Conservation (phyloP, 495 filamentous ascomycete genomes). For the Chaetomium fimeti region DNA sequence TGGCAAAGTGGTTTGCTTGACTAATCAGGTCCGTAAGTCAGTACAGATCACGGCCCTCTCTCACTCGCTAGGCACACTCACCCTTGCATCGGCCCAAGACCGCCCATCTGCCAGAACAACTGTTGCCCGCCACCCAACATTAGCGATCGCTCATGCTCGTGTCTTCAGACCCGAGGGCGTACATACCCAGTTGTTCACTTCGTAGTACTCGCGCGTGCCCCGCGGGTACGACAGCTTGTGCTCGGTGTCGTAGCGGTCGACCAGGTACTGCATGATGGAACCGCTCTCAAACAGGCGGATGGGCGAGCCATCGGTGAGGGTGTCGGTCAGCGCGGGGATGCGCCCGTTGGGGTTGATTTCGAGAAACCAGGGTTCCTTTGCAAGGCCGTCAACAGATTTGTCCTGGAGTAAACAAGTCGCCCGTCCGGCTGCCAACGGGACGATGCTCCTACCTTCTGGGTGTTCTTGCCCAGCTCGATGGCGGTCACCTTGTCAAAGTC, state of each 20-base stretch:
- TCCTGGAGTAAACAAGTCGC: too few relatives aligned
- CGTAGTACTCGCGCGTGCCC: constrained; percentile 72
- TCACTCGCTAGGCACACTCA: constrained; percentile 1
- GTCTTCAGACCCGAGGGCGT: not conserved
- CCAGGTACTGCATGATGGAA: constrained; percentile 82
- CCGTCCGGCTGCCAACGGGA: too few relatives aligned
- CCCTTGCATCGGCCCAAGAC: constrained; percentile 89
- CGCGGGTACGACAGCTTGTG: constrained; percentile 80
- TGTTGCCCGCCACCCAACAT: constrained; percentile 11
- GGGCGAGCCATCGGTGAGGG: constrained; percentile 64
- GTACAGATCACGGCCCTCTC: not conserved
- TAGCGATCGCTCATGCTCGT: not conserved
- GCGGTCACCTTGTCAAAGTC: constrained; percentile 47
- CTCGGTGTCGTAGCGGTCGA: constrained; percentile 74
- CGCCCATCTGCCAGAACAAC: constrained; percentile 60
- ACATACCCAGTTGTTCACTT: constrained; percentile 72
- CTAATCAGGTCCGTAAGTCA: constrained; percentile 26
- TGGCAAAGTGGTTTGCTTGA: constrained; percentile 82
- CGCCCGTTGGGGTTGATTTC: constrained; percentile 93
- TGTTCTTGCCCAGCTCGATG: constrained; percentile 69
- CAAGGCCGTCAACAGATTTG: too few relatives aligned
- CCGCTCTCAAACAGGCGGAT: constrained; percentile 84
- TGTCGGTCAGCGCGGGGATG: constrained; percentile 88
- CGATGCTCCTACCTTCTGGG: constrained; percentile 43
- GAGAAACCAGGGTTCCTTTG: constrained; percentile 73